Evolutionary conservation across 2,329 filamentous ascomycete species (phyloP), one percentile per base, ranked within the genome.

Genomic region (Aspergillus pseudoterreus): DNA sequence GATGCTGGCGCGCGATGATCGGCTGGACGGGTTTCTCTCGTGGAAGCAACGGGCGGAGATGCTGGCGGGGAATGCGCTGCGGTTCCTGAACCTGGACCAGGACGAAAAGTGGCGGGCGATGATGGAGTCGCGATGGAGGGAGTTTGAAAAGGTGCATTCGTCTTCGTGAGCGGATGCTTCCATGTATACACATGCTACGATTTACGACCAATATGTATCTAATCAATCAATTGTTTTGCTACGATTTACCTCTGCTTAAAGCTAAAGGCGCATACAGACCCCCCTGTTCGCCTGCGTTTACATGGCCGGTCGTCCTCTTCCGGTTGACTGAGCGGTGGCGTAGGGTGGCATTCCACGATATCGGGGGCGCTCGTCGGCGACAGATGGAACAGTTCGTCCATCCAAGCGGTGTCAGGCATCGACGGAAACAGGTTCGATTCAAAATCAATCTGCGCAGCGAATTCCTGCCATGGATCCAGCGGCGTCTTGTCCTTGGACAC

Each of bases 11-110:
- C 45, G 51, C 21, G 58, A 60, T 45, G 17, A 43, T 15, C 27
- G 38, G 14, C 27, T 60, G n/a, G 45, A 48, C 6, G 42, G 36
- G 12, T 51, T 58, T 12, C 46, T 60, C 5, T 52, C 56, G 4
- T 47, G 44, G 32, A 53, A 48, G 27, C 38, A 52, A 38, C 44
- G 58, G 11, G 51, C 56, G 12, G 53, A 51, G 6, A 58, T 60
- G 47, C 43, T 60, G 21, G 51, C 54, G 9, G 58, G 56, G 2
- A 60, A 60, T 50, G 58, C 58, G n/a, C 43, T 60, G 41, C 47
- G 56, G 24, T 60, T 60, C 42, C 22, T 60, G 14, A 45, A 50
- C 12, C 24, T 54, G 44, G 39, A 54, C 12, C n/a, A 32, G 4
- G 51, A 54, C 43, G 43, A 46, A 32, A 30, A 24, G 19, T 54